Evolutionary conservation across 1,284 basidiomycete species (phyloP).

Genomic region (Ustilago hordei): DNA sequence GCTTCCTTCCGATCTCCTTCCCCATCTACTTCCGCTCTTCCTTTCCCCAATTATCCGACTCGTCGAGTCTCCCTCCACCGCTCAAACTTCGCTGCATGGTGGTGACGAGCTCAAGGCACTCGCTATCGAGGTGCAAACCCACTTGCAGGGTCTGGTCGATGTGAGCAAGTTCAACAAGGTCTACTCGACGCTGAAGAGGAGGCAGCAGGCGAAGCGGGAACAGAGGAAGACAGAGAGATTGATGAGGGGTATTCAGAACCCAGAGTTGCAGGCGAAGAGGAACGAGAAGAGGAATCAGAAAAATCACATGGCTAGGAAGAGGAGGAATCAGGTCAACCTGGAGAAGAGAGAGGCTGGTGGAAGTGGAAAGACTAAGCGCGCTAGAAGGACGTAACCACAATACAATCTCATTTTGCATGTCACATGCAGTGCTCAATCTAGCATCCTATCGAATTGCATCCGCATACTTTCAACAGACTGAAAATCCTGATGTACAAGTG

Average conservation of each 20-base stretch:
- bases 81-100: constrained; percentile 72
- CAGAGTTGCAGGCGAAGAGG: constrained; percentile 49
- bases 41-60: constrained; percentile 88
- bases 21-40: constrained; percentile 83
- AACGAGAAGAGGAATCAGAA: constrained; percentile 32
- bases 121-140: constrained; percentile 85
- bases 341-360: constrained; percentile 37
- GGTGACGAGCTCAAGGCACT: constrained; percentile 83
- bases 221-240: constrained; percentile 79
- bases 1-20: constrained; percentile 68
- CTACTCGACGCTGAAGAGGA: constrained; percentile 84
- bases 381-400: constrained; percentile 13
- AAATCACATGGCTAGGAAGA: constrained; percentile 37
- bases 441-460: background rate
- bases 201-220: constrained; percentile 77
- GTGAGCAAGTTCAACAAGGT: constrained; percentile 81
- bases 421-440: background rate
- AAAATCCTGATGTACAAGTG: too few species aligned
- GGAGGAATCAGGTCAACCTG: constrained; percentile 38
- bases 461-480: too few species aligned
- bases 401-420: background rate
- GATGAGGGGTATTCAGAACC: constrained; percentile 63
- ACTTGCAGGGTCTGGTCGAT: constrained; percentile 87
- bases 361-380: constrained; percentile 43
- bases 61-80: constrained; percentile 77